phyloP scores from a whole-genome alignment of 345 rosid species.

The Pseudoturritis turrita region DNA sequence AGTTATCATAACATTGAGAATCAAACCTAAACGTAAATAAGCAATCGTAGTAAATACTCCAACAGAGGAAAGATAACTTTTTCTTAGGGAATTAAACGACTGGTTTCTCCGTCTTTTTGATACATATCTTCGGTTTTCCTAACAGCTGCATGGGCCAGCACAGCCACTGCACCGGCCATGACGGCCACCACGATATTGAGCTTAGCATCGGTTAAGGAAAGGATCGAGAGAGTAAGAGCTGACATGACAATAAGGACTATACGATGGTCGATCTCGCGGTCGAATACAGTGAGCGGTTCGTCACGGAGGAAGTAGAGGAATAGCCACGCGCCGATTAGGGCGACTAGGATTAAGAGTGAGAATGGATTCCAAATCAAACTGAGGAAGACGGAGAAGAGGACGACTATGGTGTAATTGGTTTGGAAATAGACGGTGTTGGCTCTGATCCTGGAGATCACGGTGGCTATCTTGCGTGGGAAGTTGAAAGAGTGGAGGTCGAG shows the following conservation, averaged over 20 bases:
- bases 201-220: slow-evolving; percentile 64
- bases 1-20: not conserved
- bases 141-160: slow-evolving; percentile 54
- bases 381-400: slow-evolving; percentile 54
- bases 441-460: slow-evolving; percentile 41
- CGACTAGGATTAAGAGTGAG: slow-evolving; percentile 60
- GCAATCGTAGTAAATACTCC: not conserved
- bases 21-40: not conserved
- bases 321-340: slow-evolving; percentile 63
- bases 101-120: slow-evolving; percentile 49
- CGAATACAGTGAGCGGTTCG: slow-evolving; percentile 54
- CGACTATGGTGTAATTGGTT: slow-evolving; percentile 59
- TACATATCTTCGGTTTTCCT: slow-evolving; percentile 66
- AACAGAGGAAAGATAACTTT: not conserved
- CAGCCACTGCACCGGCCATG: slow-evolving; percentile 42
- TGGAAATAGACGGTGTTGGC: slow-evolving; percentile 58
- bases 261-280: slow-evolving; percentile 60
- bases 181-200: slow-evolving; percentile 54
- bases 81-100: slow-evolving; percentile 18
- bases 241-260: slow-evolving; percentile 48
- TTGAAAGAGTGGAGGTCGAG: slow-evolving; percentile 40
- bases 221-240: slow-evolving; percentile 50
- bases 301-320: slow-evolving; percentile 81
- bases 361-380: slow-evolving; percentile 80
- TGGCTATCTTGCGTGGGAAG: slow-evolving; percentile 38